phyloP scores from a whole-genome alignment of 2,329 filamentous ascomycete genomes.

The Eutypella sp. region DNA sequence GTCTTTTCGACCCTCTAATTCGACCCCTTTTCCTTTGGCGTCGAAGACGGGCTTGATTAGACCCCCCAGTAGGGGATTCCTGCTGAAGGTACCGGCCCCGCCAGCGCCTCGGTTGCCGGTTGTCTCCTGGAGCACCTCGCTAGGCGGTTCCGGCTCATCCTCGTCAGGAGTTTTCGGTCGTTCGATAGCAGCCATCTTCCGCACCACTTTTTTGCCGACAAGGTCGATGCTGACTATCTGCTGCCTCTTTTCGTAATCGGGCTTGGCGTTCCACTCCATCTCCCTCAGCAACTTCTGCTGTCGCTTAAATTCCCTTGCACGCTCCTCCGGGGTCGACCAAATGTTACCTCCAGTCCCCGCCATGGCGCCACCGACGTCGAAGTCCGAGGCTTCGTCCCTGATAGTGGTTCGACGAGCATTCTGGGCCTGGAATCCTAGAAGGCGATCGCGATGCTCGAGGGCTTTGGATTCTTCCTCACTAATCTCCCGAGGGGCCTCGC shows the following conservation, averaged over 20 bases:
- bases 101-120: constrained; percentile 28
- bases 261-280: constrained; percentile 78
- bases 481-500: constrained; percentile 28
- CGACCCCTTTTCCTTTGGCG: constrained; percentile 45
- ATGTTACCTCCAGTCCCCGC: constrained; percentile 53
- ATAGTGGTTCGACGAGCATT: constrained; percentile 81
- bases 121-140: constrained; percentile 26
- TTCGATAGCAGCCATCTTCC: constrained; percentile 62
- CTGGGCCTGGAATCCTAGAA: constrained; percentile 78
- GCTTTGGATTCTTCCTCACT: constrained; percentile 63
- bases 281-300: constrained; percentile 81
- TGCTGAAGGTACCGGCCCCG: constrained; percentile 58
- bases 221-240: constrained; percentile 84
- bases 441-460: constrained; percentile 71
- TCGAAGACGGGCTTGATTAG: constrained; percentile 61
- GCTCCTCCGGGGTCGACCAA: constrained; percentile 80
- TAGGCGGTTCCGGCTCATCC: constrained; percentile 17
- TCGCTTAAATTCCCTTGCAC: constrained; percentile 75
- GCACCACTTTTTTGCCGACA: constrained; percentile 70
- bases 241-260: constrained; percentile 83
- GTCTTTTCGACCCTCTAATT: constrained; percentile 38
- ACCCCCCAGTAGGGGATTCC: constrained; percentile 61
- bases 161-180: constrained; percentile 50
- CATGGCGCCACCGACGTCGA: constrained; percentile 46
- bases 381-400: constrained; percentile 73